phyloP scores from a whole-genome alignment of 345 rosid genomes.

The Aethionema arabicum region DNA sequence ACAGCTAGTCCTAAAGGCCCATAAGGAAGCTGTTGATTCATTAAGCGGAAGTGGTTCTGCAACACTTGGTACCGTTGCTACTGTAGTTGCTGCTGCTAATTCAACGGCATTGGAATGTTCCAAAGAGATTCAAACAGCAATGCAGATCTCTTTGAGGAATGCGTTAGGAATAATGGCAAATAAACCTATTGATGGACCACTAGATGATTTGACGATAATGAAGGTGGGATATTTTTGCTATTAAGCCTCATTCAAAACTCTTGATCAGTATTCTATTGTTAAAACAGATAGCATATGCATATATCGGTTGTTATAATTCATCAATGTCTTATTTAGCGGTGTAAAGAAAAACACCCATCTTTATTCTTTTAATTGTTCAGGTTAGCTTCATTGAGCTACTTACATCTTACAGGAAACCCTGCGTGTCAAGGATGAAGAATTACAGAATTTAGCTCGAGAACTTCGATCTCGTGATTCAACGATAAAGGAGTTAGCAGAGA shows the following conservation, averaged over 20 bases:
- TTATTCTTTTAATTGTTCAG: conserved; percentile 1
- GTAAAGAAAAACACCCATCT: conserved; percentile 8
- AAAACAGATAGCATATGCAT: conserved; percentile 4
- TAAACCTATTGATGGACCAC: conserved; percentile 69
- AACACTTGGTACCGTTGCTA: conserved; percentile 86
- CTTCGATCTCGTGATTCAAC: conserved; percentile 91
- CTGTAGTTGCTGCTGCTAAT: conserved; percentile 98
- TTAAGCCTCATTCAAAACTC: too few relatives aligned
- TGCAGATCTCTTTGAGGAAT: conserved; percentile 95
- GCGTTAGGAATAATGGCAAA: conserved; percentile 64
- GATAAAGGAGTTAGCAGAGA: conserved; percentile 86
- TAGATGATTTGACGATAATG: conserved; percentile 96
- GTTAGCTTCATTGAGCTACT: conserved; percentile 7
- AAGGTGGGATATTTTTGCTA: conserved; percentile 45
- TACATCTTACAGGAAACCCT: conserved; percentile 77
- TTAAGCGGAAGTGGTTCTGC: conserved; percentile 87
- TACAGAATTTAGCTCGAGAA: conserved; percentile 82
- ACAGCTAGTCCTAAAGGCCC: conserved; percentile 91
- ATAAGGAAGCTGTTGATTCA: conserved; percentile 94
- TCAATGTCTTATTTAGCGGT: conserved; percentile 7
- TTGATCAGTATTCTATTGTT: neutral
- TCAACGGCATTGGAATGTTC: conserved; percentile 93
- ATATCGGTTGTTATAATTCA: conserved; percentile 8
- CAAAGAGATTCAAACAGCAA: conserved; percentile 96
- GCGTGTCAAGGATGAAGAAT: conserved; percentile 91